These are phyloP conservation scores for Pleurozium schreberi DNA, from an alignment of 225 moss, liverwort and hornwort genomes.

Conservation along the genomic window DNA sequence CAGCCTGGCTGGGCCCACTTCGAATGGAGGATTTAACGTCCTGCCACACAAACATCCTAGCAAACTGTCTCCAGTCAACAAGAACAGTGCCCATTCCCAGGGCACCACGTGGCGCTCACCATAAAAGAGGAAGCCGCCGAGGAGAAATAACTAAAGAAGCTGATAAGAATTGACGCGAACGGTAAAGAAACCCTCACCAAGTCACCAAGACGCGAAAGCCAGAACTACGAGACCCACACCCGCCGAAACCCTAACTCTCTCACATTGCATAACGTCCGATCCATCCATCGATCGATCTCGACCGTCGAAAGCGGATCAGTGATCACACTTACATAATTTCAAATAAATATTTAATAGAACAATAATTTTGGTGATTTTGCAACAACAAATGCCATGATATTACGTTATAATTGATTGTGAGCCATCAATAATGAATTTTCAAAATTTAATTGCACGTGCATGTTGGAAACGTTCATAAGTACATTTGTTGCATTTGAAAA, in stretches of 20 bases:
- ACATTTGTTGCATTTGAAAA: background rate
- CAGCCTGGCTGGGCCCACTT: no score
- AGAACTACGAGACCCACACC: background rate
- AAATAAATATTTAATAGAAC: no score
- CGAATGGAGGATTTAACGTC: no score
- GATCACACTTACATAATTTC: no score
- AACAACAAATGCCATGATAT: background rate
- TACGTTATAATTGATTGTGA: background rate
- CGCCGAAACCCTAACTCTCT: conserved; percentile 2
- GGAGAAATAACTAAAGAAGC: background rate
- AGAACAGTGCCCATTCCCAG: no score
- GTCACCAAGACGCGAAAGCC: background rate
- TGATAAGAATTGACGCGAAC: background rate
- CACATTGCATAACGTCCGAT: background rate
- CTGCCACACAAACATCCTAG: no score
- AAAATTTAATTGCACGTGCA: background rate
- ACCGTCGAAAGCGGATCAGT: background rate
- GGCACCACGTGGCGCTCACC: background rate
- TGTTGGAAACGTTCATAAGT: background rate
- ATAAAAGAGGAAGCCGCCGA: background rate
- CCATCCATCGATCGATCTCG: background rate
- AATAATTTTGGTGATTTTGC: no score
- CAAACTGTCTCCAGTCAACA: no score
- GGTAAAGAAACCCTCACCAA: background rate
- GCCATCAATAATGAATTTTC: background rate